Base-by-base conservation (phyloP, 495 filamentous ascomycete genomes). In the Aspergillus avenaceus region DNA sequence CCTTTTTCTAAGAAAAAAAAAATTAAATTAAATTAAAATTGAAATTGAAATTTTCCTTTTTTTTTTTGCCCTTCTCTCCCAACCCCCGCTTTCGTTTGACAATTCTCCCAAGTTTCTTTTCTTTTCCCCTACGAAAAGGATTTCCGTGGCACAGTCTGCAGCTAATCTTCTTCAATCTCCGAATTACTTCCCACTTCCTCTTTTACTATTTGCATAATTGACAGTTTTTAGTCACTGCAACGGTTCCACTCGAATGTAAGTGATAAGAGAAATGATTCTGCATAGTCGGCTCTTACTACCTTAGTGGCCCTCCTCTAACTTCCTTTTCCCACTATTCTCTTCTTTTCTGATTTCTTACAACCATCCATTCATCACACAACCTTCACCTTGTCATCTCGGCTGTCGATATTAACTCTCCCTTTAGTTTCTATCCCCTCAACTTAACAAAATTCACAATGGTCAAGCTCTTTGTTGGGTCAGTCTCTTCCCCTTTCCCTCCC, bases 401-500 rank as follows among this genome's bases (percentile, higher is more conserved):
- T 32, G 6, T 44, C 8, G 23, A 43, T 48, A 46, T 50, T 55
- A 19, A 50, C 48, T 56, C 44, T 56, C 45, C 61, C 55, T 45
- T 54, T 60, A 55, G 49, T 57, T 55, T 56, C 58, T 27, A 45
- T 56, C 47, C 52, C 54, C n/a, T 45, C 53, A 53, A 50, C 61
- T 55, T 53, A 38, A 36, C 23, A 28, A 45, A 49, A 43, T 24
- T 56, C 65, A 78, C 56, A 47, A 95, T 95, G 90, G 80, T 89
- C 24, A 96, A 96, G 67, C 76, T 96, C 49, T 96, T 95, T 66
- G 86, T 96, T 62, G 90, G 90, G 90, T 95, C 27, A 2, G 34
- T 45, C 50, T 8, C 8, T 52, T 59, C n/a, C 45, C 43, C 34
- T 47, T 14, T 52, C 19, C 42, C 53, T 37, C 11, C 22, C 3